A percentile compares a stretch with the other conserved stretches of the same genome.
Evolutionary conservation across 2,329 filamentous ascomycete species (phyloP).

Genomic region (Fusarium sp.): DNA sequence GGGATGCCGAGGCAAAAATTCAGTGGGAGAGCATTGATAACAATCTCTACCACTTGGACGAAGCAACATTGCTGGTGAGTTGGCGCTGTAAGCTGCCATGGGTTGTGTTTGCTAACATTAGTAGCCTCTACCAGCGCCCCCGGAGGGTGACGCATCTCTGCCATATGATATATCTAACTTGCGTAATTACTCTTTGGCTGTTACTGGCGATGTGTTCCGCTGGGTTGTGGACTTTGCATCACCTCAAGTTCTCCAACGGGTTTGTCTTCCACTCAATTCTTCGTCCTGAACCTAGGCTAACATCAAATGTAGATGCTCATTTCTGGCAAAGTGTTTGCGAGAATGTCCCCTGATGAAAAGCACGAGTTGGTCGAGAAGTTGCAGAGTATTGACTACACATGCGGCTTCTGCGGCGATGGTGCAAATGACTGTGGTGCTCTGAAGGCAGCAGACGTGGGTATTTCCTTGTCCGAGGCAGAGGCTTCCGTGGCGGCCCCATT

Average conservation of each 20-base stretch:
- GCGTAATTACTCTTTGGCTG: constrained; percentile 84
- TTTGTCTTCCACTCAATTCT: constrained; percentile 47
- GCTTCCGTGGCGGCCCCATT: constrained; percentile 98
- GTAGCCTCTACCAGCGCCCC: constrained; percentile 73
- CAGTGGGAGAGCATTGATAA: constrained; percentile 97
- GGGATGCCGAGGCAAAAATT: constrained; percentile 75
- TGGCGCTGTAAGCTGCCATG: background rate
- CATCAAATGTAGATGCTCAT: constrained; percentile 75
- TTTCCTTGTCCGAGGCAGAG: constrained; percentile 95
- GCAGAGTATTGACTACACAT: constrained; percentile 94
- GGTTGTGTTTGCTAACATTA: constrained; percentile 14
- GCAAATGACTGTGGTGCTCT: constrained; percentile 97
- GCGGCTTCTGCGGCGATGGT: constrained; percentile 95
- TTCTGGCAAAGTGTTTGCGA: constrained; percentile 89
- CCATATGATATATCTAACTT: constrained; percentile 85
- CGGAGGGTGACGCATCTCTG: constrained; percentile 78
- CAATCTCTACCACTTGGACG: constrained; percentile 76
- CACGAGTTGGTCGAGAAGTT: constrained; percentile 97
- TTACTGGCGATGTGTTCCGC: constrained; percentile 92
- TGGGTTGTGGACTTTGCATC: constrained; percentile 94
- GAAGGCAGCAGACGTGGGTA: constrained; percentile 96
- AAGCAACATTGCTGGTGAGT: constrained; percentile 72
- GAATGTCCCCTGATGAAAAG: constrained; percentile 99
- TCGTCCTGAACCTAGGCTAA: background rate
- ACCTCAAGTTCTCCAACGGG: constrained; percentile 75